Evolutionary conservation across 768 basidiomycete genomes (phyloP).

Genomic region (Lactifluus volemus): DNA sequence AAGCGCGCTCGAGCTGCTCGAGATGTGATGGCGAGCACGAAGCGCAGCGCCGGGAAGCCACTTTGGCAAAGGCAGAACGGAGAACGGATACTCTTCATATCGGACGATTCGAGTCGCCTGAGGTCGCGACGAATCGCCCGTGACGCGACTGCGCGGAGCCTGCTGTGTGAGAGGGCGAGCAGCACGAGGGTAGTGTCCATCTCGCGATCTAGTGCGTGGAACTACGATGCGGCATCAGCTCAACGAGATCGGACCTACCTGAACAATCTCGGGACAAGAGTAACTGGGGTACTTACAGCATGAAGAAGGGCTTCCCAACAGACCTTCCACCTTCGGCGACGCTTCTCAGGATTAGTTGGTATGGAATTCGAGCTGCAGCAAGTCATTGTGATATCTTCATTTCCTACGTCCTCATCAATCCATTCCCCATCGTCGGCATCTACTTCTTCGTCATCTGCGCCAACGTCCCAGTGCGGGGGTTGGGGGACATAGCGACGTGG

Average conservation of each 20-base stretch:
- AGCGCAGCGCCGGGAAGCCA: conserved; percentile 48
- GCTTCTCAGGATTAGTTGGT: conserved; percentile 61
- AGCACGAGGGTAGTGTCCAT: conserved; percentile 73
- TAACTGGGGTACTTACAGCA: conserved; percentile 39
- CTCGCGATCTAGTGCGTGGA: conserved; percentile 70
- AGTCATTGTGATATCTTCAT: conserved; percentile 63
- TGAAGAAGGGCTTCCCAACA: conserved; percentile 69
- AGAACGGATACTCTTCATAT: conserved; percentile 48
- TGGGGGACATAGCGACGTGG: conserved; percentile 19
- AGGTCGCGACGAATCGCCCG: conserved; percentile 58
- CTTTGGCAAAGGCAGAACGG: conserved; percentile 45
- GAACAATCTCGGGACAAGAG: conserved; percentile 19
- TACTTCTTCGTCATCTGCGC: conserved; percentile 36
- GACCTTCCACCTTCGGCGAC: conserved; percentile 63
- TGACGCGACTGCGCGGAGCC: conserved; percentile 54
- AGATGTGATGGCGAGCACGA: conserved; percentile 42
- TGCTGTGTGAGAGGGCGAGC: conserved; percentile 65
- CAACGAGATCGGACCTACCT: conserved; percentile 27
- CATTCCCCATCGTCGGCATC: conserved; percentile 26
- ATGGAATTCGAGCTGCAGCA: conserved; percentile 70
- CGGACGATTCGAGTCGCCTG: conserved; percentile 35
- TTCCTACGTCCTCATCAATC: conserved; percentile 61
- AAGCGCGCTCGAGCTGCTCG: conserved; percentile 34
- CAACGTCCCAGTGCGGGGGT: conserved; percentile 26
- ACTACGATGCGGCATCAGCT: conserved; percentile 34